Conservation (phyloP, 306 rosid genomes). For the Cucumis melo region DNA sequence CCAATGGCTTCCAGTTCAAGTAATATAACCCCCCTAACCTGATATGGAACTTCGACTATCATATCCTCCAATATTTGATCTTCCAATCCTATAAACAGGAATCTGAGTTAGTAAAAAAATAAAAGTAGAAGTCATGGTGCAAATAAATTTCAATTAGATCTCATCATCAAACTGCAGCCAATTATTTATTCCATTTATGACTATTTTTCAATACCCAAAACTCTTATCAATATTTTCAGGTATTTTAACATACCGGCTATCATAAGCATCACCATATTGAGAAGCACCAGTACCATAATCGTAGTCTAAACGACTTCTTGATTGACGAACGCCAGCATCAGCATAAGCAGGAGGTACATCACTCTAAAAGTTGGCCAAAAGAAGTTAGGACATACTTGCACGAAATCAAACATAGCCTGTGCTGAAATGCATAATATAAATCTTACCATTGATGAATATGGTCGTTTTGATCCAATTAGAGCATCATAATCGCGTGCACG, state of each 20-base stretch:
- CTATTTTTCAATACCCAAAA: not conserved
- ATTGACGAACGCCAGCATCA: conserved; percentile 60
- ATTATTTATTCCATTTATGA: not conserved
- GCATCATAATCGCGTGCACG: conserved; percentile 66
- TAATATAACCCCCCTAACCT: conserved; percentile 55
- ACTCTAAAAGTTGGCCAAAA: conserved; percentile 30
- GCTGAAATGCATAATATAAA: not conserved
- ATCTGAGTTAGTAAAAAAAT: not conserved
- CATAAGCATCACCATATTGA: conserved; percentile 66
- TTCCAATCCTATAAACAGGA: conserved; percentile 44
- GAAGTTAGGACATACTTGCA: not conserved
- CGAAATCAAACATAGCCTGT: not conserved
- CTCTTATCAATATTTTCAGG: not conserved
- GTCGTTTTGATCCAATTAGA: conserved; percentile 71
- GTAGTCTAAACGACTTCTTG: conserved; percentile 76
- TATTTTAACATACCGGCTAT: conserved; percentile 49
- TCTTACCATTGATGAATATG: conserved; percentile 59
- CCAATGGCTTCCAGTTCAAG: conserved; percentile 58
- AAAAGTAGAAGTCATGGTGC: not conserved
- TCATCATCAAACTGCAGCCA: not conserved
- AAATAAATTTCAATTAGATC: not conserved
- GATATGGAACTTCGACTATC: conserved; percentile 57
- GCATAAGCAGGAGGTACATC: conserved; percentile 70
- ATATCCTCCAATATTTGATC: conserved; percentile 68
- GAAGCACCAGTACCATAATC: conserved; percentile 67